Evolutionary conservation across 768 basidiomycete species (phyloP).

Genomic region (Kwoniella mangroviensis): DNA sequence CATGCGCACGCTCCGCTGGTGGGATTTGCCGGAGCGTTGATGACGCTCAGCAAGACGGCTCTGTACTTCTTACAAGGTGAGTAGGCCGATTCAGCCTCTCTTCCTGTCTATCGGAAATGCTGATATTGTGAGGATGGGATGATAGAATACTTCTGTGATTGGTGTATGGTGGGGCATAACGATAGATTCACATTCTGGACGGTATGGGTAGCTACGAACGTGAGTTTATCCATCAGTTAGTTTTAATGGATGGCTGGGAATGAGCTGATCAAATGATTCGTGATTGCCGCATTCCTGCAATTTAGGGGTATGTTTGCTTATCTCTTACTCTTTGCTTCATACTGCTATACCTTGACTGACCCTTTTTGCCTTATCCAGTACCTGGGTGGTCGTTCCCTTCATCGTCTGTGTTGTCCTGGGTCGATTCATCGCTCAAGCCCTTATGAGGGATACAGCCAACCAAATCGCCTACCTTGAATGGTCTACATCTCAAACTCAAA

Average conservation of each 20-base stretch:
- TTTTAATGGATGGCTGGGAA: background rate
- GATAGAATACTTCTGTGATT: slow-evolving; percentile 57
- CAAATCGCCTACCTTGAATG: slow-evolving; percentile 43
- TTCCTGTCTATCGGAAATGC: background rate
- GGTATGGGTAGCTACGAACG: slow-evolving; percentile 78
- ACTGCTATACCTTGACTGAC: background rate
- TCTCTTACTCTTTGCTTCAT: too few relatives aligned
- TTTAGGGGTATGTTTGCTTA: slow-evolving; percentile 23
- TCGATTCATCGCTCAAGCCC: slow-evolving; percentile 64
- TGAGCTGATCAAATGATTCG: slow-evolving; percentile 14
- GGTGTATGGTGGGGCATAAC: slow-evolving; percentile 79
- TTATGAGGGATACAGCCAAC: slow-evolving; percentile 40
- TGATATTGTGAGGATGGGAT: background rate
- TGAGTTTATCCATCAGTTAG: slow-evolving; percentile 20
- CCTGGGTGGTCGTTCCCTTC: slow-evolving; percentile 77
- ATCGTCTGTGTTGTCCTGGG: slow-evolving; percentile 68
- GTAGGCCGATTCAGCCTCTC: slow-evolving; percentile 48
- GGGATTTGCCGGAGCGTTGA: slow-evolving; percentile 72
- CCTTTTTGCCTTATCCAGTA: slow-evolving; percentile 61
- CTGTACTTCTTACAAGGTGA: slow-evolving; percentile 84
- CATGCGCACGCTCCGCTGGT: slow-evolving; percentile 70
- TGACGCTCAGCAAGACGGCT: slow-evolving; percentile 83
- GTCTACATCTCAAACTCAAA: background rate
- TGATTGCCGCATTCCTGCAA: background rate
- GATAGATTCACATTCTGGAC: slow-evolving; percentile 62